Base-by-base conservation (phyloP, 345 rosid genomes). In the Anacardium occidentale region DNA sequence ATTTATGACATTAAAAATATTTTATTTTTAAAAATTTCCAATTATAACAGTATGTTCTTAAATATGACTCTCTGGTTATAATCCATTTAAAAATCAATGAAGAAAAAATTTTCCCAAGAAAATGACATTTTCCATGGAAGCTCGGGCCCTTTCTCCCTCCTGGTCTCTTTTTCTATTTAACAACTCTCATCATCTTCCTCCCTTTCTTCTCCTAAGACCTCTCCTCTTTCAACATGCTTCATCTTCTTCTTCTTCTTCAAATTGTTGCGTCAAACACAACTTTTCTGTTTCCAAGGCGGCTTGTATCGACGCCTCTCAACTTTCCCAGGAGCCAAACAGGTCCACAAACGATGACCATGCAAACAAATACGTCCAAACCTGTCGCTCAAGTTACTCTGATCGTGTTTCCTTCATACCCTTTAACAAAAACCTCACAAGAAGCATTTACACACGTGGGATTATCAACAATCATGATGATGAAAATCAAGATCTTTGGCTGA, bases 271-370 rank as follows among this genome's bases (percentile, higher is more conserved):
- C 32, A 1, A 29, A 29, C 32, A 1, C 32, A 29, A 29, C 3
- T 3, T 29, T 1, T 29, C 32, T 1, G 32, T 29, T 29, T 29
- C 85, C 57, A 89, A 92, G 98, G 89, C 95, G 20, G 66, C 97
- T 59, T 92, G 98, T 71, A 77, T 92, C 45, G 91, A 89, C 79
- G 72, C 89, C 64, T 76, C 86, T 15, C 86, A 82, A 47, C 73
- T 84, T 75, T 83, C 90, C 58, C 87, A 82, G 61, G 77, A 78
- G 26, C 82, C 87, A 0, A 74, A 69, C 82, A n/a, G 76, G 64
- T 61, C 90, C 59, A 78, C 76, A 37, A 66, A 72, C 62, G 84
- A 82, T 40, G 93, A 85, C 6, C 71, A 73, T 0, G 63, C 64
- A 4, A 79, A 72, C 77, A 78, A 75, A 22, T 84, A 72, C 71